Evolutionary conservation across 805 yeast genomes (phyloP).

Genomic region (Isabelozyma heimii): DNA sequence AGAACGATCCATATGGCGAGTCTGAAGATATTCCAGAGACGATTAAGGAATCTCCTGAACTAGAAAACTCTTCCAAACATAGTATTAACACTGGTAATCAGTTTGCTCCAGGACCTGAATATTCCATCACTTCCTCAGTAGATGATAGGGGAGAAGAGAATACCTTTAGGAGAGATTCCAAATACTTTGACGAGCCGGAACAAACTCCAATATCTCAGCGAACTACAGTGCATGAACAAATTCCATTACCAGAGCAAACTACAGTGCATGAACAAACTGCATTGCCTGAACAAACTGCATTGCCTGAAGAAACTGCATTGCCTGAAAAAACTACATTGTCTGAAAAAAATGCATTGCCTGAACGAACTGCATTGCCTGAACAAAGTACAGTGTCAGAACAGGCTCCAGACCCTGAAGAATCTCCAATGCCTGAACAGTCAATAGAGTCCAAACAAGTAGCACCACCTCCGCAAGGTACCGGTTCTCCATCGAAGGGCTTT

Average conservation of each 20-base stretch:
- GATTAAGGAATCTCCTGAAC: constrained; percentile 12
- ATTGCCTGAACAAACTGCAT: constrained; percentile 1
- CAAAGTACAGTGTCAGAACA: too few relatives aligned
- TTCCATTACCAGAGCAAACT: too few relatives aligned
- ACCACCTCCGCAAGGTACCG: neutral
- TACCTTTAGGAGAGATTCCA: neutral
- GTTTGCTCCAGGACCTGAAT: neutral
- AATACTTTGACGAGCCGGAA: neutral
- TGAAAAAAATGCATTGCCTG: too few relatives aligned
- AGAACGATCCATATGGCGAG: neutral
- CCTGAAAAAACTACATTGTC: too few relatives aligned
- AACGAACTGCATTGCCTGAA: too few relatives aligned
- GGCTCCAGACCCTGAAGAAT: too few relatives aligned
- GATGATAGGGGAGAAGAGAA: constrained; percentile 4
- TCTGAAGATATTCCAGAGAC: constrained; percentile 5
- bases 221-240: neutral
- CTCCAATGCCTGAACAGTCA: too few relatives aligned
- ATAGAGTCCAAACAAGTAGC: neutral
- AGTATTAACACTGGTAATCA: neutral
- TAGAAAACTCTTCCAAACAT: neutral
- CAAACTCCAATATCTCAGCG: neutral
- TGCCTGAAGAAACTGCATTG: neutral
- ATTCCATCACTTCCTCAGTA: neutral
- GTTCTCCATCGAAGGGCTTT: constrained; percentile 9
- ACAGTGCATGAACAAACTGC: too few relatives aligned